A percentile compares a stretch with the other conserved stretches of the same genome.
Evolutionary conservation across 2,329 filamentous ascomycete species (phyloP).

Genomic region (Akanthomyces dipterigenus): DNA sequence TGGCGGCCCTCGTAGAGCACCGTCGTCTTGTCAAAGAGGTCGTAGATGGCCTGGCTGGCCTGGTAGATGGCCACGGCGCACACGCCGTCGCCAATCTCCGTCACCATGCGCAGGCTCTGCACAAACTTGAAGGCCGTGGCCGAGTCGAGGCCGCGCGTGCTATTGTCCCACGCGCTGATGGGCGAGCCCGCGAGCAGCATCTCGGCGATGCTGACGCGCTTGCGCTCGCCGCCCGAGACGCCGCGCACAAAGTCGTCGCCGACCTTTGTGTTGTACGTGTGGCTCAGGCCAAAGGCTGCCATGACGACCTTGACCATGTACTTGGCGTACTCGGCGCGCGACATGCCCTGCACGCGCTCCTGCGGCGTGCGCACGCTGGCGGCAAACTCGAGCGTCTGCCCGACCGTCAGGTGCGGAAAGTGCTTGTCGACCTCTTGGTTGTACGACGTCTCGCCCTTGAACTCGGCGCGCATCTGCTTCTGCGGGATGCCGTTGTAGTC

Average conservation of each 20-base stretch:
- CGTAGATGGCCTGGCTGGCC: constrained; percentile 62
- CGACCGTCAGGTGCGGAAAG: constrained; percentile 71
- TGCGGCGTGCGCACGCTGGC: constrained; percentile 61
- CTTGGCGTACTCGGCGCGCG: constrained; percentile 50
- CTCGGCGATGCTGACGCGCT: constrained; percentile 77
- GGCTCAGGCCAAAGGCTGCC: constrained; percentile 64
- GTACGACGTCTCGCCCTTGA: constrained; percentile 62
- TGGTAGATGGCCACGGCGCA: constrained; percentile 67
- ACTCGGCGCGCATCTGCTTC: constrained; percentile 49
- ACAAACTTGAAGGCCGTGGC: constrained; percentile 70
- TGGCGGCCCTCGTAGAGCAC: constrained; percentile 72
- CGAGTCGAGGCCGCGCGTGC: constrained; percentile 65
- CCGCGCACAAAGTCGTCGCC: constrained; percentile 70
- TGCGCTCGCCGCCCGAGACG: constrained; percentile 64
- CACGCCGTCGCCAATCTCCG: constrained; percentile 56
- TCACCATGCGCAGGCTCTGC: constrained; percentile 55
- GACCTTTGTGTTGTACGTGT: constrained; percentile 66
- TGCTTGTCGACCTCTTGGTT: constrained; percentile 72
- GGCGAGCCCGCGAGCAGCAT: constrained; percentile 59
- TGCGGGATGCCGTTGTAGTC: constrained; percentile 58
- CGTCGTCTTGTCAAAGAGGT: constrained; percentile 67
- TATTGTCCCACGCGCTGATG: constrained; percentile 62
- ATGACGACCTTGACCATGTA: constrained; percentile 62
- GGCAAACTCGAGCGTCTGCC: constrained; percentile 67
- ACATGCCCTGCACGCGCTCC: constrained; percentile 56